Evolutionary conservation across 78 protist genomes (phyloP).

Genomic region (Dictyostelium brefeldianum): DNA sequence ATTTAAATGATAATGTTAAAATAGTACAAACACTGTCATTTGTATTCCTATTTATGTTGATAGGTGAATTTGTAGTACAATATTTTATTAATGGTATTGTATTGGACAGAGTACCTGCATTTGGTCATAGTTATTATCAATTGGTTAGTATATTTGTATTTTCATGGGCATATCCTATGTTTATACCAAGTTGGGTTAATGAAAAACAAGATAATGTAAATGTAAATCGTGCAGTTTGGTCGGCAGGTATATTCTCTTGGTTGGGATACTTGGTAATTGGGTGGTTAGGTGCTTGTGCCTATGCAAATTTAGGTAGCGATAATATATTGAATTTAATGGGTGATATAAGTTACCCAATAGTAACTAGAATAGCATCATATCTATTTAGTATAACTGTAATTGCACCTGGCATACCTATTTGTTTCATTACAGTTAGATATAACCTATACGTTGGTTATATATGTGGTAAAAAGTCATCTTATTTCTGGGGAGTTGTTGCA

Average conservation of each 20-base stretch:
- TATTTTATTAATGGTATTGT: constrained; percentile 35
- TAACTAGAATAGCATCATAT: constrained; percentile 28
- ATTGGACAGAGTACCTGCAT: constrained; percentile 29
- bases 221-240: constrained; percentile 48
- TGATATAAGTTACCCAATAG: not conserved
- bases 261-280: constrained; percentile 51
- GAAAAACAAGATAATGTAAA: constrained; percentile 28
- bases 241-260: constrained; percentile 45
- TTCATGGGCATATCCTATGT: constrained; percentile 75
- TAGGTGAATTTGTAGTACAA: constrained; percentile 57
- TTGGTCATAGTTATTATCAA: constrained; percentile 50
- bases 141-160: constrained; percentile 59
- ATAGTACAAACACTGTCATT: constrained; percentile 48
- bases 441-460: constrained; percentile 57
- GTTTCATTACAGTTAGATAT: constrained; percentile 48
- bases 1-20: constrained; percentile 60
- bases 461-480: constrained; percentile 45
- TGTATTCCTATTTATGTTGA: constrained; percentile 42
- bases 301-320: constrained; percentile 24
- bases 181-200: constrained; percentile 50
- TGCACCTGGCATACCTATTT: constrained; percentile 58
- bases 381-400: constrained; percentile 49
- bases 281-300: constrained; percentile 19
- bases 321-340: constrained; percentile 53
- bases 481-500: constrained; percentile 66